Evolutionary conservation across 202 grass and related monocot species (phyloP).

Genomic region (Saccharum hybrid): DNA sequence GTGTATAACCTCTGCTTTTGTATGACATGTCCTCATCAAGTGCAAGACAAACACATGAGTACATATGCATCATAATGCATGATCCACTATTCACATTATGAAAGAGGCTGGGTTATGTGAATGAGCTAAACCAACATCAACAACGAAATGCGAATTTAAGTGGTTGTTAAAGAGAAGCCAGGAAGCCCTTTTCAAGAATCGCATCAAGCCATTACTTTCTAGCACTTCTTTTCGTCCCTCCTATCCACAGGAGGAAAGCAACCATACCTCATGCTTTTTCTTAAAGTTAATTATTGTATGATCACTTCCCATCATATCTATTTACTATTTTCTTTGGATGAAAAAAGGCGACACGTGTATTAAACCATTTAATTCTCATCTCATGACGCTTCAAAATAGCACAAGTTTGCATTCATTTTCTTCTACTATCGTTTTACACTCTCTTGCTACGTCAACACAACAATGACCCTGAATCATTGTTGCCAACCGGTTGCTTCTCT

Average conservation of each 20-base stretch:
- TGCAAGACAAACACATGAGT: neutral
- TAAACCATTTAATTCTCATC: neutral
- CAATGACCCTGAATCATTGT: neutral
- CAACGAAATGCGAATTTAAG: neutral
- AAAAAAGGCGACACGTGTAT: neutral
- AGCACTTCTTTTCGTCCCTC: neutral
- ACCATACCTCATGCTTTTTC: neutral
- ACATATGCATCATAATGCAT: neutral
- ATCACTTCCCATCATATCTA: neutral
- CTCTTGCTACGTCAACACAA: neutral
- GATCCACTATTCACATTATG: neutral
- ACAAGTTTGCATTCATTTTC: neutral
- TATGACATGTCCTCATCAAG: neutral
- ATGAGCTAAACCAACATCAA: neutral
- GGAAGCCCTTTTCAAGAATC: neutral
- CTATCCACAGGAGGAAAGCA: constrained; percentile 3
- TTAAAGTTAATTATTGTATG: neutral
- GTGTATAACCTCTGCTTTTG: neutral
- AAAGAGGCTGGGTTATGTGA: neutral
- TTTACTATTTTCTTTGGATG: neutral
- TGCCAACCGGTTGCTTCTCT: neutral
- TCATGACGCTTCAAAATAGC: neutral
- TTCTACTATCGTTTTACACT: neutral
- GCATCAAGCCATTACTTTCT: neutral
- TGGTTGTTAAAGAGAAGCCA: neutral